Conservation (phyloP, 768 basidiomycete genomes). For the Mrakia blollopis region DNA sequence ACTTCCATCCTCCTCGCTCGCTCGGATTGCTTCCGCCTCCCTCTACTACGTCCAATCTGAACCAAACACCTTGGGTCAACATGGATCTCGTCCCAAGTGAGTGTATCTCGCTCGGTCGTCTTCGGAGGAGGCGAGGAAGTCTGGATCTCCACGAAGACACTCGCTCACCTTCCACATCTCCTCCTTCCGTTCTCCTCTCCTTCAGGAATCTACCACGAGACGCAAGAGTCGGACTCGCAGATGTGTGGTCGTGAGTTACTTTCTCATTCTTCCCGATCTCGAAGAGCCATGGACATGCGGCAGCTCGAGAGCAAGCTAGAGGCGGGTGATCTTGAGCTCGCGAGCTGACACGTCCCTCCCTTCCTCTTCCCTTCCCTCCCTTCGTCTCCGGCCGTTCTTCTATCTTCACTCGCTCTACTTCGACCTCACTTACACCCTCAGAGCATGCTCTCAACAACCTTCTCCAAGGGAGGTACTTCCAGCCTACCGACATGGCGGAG, state of each 20-base stretch:
- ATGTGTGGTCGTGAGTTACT: constrained; percentile 25
- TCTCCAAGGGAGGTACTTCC: constrained; percentile 25
- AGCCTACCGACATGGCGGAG: constrained; percentile 27
- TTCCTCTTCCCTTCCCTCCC: too few species aligned
- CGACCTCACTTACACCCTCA: neutral
- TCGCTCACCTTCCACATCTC: neutral
- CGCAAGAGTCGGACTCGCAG: constrained; percentile 22
- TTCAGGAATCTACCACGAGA: constrained; percentile 27
- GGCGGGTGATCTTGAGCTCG: neutral
- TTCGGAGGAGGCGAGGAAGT: neutral
- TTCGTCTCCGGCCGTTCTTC: neutral
- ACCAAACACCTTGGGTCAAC: neutral
- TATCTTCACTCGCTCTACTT: neutral
- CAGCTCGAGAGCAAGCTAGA: neutral
- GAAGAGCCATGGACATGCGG: neutral
- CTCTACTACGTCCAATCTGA: neutral
- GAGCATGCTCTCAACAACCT: constrained; percentile 32
- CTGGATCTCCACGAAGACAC: neutral
- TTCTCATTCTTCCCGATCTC: neutral
- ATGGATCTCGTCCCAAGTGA: constrained; percentile 28
- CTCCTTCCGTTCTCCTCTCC: too few species aligned
- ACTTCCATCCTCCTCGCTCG: too few species aligned
- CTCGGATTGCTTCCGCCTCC: neutral
- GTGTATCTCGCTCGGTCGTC: neutral
- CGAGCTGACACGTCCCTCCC: neutral